Base-by-base conservation (phyloP, 129 eudicot species). In the Lonicera japonica region DNA sequence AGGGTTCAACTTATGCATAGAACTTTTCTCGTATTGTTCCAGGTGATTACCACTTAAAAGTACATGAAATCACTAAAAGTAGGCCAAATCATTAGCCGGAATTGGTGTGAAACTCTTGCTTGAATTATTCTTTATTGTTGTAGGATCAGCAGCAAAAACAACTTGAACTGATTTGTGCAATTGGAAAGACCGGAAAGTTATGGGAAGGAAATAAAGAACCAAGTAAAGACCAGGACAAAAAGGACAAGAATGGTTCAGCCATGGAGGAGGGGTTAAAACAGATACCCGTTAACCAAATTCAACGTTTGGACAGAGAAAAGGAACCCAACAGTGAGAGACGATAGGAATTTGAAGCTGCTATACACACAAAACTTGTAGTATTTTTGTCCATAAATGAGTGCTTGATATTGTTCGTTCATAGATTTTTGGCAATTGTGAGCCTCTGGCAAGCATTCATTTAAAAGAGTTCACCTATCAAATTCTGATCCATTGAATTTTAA, bases 71-170 rank as follows among this genome's bases (percentile, higher is more conserved):
- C 6, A 1, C 36, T 6, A 2, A 29, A 29, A 29, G 36, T 29
- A 29, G 6, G 36, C 36, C 36, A 29, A 29, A 29, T 29, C 36
- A 1, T 29, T 29, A 29, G 36, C n/a, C n/a, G n/a, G n/a, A n/a
- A n/a, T n/a, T n/a, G n/a, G n/a, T n/a, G n/a, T n/a, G n/a, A n/a
- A n/a, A n/a, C n/a, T n/a, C n/a, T n/a, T n/a, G n/a, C 36, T 29
- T 29, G 36, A 29, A 29, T 29, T 6, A 6, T 29, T 1, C 6
- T 29, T 45, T 45, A 10, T 50, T 16, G 58, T 56, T 72, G 38
- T n/a, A 82, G 87, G 87, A 82, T 43, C 83, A 82, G 60, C 87
- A 82, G 41, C 78, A 77, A 21, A 82, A 82, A 63, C 83, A 77
- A 62, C 87, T 82, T 22, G 83, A 82, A 40, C 78, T 82, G 39